These are phyloP conservation scores for Globisporangium rhizosaccharum DNA, from an alignment of 352 stramenopile genomes.

Conservation along the genomic window DNA sequence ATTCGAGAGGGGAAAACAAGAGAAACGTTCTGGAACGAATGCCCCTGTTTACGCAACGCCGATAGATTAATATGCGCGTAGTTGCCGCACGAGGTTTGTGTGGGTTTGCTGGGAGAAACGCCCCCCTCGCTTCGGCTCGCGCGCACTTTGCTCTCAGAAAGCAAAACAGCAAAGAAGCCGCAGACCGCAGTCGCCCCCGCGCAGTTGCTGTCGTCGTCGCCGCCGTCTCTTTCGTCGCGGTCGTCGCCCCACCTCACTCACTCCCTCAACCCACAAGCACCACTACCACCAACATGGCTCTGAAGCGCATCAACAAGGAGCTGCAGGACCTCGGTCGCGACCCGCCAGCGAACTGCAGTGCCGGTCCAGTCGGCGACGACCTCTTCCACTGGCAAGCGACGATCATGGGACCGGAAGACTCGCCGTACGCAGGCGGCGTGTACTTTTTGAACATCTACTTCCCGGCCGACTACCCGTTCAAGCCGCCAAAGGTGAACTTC, in stretches of 20 bases:
- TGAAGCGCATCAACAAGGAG: constrained; percentile 96
- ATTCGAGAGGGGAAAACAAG: neutral
- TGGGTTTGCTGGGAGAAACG: constrained; percentile 17
- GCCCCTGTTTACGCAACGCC: neutral
- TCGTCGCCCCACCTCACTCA: neutral
- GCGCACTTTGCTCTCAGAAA: constrained; percentile 19
- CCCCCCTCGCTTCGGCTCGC: constrained; percentile 4
- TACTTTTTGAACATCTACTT: constrained; percentile 99
- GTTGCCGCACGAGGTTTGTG: neutral
- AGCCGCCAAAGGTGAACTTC: constrained; percentile 98
- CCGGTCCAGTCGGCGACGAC: constrained; percentile 96
- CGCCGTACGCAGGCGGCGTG: constrained; percentile 95
- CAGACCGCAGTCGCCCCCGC: neutral
- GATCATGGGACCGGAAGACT: constrained; percentile 99
- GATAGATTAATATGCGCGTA: neutral
- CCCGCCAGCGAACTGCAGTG: constrained; percentile 97
- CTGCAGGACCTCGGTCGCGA: constrained; percentile 93
- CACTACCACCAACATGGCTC: constrained; percentile 55
- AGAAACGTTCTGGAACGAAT: constrained; percentile 13
- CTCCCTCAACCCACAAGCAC: neutral
- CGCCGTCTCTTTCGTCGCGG: neutral
- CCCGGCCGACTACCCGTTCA: constrained; percentile 99
- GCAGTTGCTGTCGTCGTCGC: neutral
- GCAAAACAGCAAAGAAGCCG: constrained; percentile 16
- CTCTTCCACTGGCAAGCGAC: constrained; percentile 97